Evolutionary conservation across 352 stramenopile species (phyloP).

Genomic region (Globisporangium camurandrum): DNA sequence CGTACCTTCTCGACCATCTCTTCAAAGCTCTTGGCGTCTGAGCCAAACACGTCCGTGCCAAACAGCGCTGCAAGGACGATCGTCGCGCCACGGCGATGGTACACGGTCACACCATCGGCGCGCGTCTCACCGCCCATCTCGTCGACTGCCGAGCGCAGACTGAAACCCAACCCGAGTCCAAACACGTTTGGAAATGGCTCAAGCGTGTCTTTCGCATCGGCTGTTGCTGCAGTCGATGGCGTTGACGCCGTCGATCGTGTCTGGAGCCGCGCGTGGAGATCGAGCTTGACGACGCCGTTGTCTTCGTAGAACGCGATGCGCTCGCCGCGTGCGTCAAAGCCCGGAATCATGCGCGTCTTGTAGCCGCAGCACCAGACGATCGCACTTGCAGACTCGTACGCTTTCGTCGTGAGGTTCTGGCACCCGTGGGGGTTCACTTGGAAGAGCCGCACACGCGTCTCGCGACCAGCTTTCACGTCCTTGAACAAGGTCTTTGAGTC

Average conservation of each 20-base stretch:
- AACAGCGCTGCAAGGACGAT: conserved; percentile 72
- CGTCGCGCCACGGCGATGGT: conserved; percentile 62
- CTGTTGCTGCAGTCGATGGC: not conserved
- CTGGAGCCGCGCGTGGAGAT: conserved; percentile 47
- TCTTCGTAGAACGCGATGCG: conserved; percentile 34
- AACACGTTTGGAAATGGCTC: conserved; percentile 26
- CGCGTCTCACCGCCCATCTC: conserved; percentile 71
- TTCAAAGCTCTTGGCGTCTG: conserved; percentile 49
- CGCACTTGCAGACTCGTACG: conserved; percentile 54
- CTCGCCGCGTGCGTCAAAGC: conserved; percentile 38
- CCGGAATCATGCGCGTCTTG: conserved; percentile 48
- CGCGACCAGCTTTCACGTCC: conserved; percentile 44
- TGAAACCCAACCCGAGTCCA: conserved; percentile 74
- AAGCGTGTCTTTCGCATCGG: not conserved
- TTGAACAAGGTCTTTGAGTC: conserved; percentile 78
- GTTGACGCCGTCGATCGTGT: not conserved
- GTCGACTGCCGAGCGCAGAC: conserved; percentile 62
- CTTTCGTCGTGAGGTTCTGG: conserved; percentile 45
- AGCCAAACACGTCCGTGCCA: conserved; percentile 49
- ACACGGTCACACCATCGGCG: conserved; percentile 82
- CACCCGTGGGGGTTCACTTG: conserved; percentile 57
- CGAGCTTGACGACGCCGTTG: conserved; percentile 61
- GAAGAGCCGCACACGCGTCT: conserved; percentile 61
- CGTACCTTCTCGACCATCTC: conserved; percentile 78
- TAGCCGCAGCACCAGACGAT: conserved; percentile 85